These are phyloP conservation scores for Ophiocordyceps camponoti-floridani DNA, from an alignment of 2,329 filamentous ascomycete species.

Conservation along the genomic window DNA sequence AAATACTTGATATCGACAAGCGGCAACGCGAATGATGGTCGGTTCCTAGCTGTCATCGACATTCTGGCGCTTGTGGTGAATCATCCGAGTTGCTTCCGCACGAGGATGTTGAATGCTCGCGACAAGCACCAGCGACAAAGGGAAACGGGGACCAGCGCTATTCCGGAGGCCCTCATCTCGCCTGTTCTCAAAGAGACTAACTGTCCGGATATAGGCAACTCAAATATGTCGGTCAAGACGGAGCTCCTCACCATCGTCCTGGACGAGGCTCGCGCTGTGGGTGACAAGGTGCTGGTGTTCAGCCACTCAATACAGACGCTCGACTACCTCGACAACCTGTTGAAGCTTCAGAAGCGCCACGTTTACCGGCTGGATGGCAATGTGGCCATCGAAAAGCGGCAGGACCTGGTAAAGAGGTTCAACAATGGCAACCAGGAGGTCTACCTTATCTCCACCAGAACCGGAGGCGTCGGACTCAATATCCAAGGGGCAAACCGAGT, in stretches of 20 bases:
- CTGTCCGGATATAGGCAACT: constrained; percentile 21
- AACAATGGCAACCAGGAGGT: constrained; percentile 39
- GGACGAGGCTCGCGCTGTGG: constrained; percentile 35
- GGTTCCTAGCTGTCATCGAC: constrained; percentile 17
- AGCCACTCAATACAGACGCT: constrained; percentile 55
- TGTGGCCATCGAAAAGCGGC: constrained; percentile 37
- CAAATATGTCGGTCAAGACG: constrained; percentile 49
- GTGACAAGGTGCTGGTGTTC: constrained; percentile 70
- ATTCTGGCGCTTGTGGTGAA: constrained; percentile 30
- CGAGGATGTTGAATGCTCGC: constrained; percentile 10
- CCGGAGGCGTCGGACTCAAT: constrained; percentile 71
- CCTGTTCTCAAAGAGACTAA: constrained; percentile 18
- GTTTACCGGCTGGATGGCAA: constrained; percentile 49
- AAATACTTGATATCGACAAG: constrained; percentile 1
- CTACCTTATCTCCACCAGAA: constrained; percentile 67
- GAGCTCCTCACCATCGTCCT: constrained; percentile 51
- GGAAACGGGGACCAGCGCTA: constrained; percentile 2
- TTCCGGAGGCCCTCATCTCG: constrained; percentile 10
- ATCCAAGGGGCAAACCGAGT: constrained; percentile 72
- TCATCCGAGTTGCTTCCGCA: constrained; percentile 30
- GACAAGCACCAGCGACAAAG: not conserved
- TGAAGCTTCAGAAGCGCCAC: constrained; percentile 28
- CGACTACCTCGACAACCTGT: constrained; percentile 44
- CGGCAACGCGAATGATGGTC: constrained; percentile 2
- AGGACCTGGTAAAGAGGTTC: constrained; percentile 48